Percentiles rank a stretch among this genome's conserved stretches.
Conservation (phyloP, 768 basidiomycete genomes). For the Rickenella mellea region DNA sequence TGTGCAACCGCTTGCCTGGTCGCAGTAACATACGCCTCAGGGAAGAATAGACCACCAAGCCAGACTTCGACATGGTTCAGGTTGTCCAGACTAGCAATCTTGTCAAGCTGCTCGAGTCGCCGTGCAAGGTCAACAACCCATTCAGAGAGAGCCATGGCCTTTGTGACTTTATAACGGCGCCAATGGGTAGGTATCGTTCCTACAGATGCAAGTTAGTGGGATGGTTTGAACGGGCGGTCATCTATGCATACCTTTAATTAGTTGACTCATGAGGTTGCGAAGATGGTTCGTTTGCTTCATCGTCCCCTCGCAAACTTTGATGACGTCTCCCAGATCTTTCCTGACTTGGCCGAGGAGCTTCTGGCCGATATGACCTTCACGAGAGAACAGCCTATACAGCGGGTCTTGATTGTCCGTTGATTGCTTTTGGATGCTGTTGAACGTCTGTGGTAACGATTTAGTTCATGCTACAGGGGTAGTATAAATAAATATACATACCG, state of each 20-base stretch:
- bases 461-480: not conserved
- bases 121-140: slow-evolving; percentile 80
- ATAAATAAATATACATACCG: slow-evolving; percentile 33
- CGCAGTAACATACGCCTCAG: slow-evolving; percentile 92
- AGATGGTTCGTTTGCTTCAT: slow-evolving; percentile 95
- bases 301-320: slow-evolving; percentile 76
- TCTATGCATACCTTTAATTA: slow-evolving; percentile 70
- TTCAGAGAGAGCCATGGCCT: slow-evolving; percentile 68
- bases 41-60: slow-evolving; percentile 94
- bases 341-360: slow-evolving; percentile 73
- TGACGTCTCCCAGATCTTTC: slow-evolving; percentile 72
- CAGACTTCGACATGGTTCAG: slow-evolving; percentile 71
- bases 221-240: not conserved
- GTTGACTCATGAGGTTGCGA: slow-evolving; percentile 78
- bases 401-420: slow-evolving; percentile 71
- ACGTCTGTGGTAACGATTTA: slow-evolving; percentile 32
- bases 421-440: slow-evolving; percentile 57
- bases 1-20: slow-evolving; percentile 95
- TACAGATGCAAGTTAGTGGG: slow-evolving; percentile 22
- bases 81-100: slow-evolving; percentile 54
- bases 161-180: slow-evolving; percentile 82
- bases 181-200: slow-evolving; percentile 85
- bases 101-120: slow-evolving; percentile 76
- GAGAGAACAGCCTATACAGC: slow-evolving; percentile 77
- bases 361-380: slow-evolving; percentile 76